Evolutionary conservation across 164 flowering plant genomes (phyloP).

Genomic region (Umbellularia californica): DNA sequence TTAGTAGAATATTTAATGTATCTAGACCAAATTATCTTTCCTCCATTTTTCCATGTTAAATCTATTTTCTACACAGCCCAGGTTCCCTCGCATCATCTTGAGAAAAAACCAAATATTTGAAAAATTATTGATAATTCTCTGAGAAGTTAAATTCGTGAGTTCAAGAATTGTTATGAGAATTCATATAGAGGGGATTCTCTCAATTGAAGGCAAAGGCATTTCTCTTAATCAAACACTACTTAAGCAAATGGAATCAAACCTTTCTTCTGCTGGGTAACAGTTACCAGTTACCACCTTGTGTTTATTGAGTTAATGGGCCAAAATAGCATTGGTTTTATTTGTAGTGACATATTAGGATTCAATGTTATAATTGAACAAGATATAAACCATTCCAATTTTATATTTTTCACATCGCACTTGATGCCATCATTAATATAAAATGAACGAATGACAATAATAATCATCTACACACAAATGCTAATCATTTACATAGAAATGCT

Average conservation of each 20-base stretch:
- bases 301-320: not conserved
- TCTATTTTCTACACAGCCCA: no score
- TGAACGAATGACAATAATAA: not conserved
- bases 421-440: not conserved
- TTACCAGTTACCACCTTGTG: no score
- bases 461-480: not conserved
- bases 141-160: not conserved
- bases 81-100: no score
- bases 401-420: not conserved
- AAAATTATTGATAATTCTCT: no score
- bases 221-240: not conserved
- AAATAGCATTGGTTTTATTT: not conserved
- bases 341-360: not conserved
- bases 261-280: no score
- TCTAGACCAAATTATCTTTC: no score
- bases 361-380: not conserved
- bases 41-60: no score
- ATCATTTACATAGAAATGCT: not conserved
- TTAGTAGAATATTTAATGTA: no score
- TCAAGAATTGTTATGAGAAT: not conserved
- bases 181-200: not conserved
- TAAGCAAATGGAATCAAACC: no score
- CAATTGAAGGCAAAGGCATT: not conserved
- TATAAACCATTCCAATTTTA: not conserved
- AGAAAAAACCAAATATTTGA: no score